These are phyloP conservation scores for Eimeria sp. DNA, from an alignment of 169 alveolate species.

Conservation along the genomic window DNA sequence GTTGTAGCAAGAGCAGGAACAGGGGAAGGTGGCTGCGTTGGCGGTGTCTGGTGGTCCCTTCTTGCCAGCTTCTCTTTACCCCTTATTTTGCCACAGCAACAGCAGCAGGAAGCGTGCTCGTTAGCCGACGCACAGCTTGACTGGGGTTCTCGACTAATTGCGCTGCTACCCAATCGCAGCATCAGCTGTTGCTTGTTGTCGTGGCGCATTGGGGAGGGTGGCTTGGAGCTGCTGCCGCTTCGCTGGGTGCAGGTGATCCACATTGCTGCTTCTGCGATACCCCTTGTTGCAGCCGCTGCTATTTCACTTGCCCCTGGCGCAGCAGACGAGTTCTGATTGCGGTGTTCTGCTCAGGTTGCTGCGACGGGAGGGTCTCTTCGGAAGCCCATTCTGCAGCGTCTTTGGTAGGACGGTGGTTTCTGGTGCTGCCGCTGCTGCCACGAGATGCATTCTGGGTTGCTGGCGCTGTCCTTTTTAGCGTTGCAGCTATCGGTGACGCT, in stretches of 20 bases:
- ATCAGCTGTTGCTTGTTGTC: constrained; percentile 6
- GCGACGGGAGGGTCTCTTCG: background rate
- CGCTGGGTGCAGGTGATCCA: constrained; percentile 22
- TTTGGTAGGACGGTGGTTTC: background rate
- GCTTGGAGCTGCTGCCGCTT: constrained; percentile 6
- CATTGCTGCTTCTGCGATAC: background rate
- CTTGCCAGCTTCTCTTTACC: background rate
- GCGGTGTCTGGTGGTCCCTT: constrained; percentile 6
- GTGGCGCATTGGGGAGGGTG: background rate
- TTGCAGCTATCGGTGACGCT: background rate
- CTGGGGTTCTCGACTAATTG: constrained; percentile 19
- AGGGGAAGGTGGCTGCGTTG: background rate
- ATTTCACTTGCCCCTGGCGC: background rate
- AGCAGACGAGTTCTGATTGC: background rate
- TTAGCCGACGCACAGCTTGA: constrained; percentile 18
- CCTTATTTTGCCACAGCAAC: background rate
- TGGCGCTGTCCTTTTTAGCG: background rate
- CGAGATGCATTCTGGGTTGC: background rate
- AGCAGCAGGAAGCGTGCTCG: constrained; percentile 9
- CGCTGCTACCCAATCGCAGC: background rate
- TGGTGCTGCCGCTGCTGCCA: constrained; percentile 26
- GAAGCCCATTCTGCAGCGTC: constrained; percentile 32
- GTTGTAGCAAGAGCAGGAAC: constrained; percentile 7
- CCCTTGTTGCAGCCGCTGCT: background rate
- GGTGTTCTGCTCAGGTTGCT: background rate